Percentiles rank a stretch among this genome's conserved stretches.
phyloP scores from a whole-genome alignment of 1,139 yeast genomes.

The Pichia sp. region DNA sequence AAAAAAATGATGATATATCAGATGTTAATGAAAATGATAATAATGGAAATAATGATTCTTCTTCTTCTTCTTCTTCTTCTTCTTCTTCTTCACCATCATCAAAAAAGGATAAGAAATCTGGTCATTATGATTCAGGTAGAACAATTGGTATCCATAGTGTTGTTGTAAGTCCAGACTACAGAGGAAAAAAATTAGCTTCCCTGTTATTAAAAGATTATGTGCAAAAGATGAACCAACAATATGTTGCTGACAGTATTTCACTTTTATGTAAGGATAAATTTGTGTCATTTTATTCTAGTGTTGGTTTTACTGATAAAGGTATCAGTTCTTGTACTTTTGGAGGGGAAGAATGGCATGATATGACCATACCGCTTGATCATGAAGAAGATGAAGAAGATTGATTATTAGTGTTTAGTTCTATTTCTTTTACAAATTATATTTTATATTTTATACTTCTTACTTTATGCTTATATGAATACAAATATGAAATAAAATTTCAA shows the following conservation, averaged over 20 bases:
- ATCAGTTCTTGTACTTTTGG: slow-evolving; percentile 54
- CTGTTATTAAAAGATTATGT: slow-evolving; percentile 81
- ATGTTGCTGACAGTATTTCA: slow-evolving; percentile 72
- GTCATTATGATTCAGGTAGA: slow-evolving; percentile 72
- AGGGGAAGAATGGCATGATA: slow-evolving; percentile 59
- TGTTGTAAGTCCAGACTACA: slow-evolving; percentile 72
- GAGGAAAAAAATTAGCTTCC: slow-evolving; percentile 77
- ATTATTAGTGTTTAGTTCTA: not conserved
- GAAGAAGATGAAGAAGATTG: slow-evolving; percentile 42
- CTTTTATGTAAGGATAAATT: slow-evolving; percentile 67
- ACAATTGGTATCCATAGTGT: slow-evolving; percentile 79
- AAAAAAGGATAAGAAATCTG: slow-evolving; percentile 31
- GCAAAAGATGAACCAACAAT: slow-evolving; percentile 83
- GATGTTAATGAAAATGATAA: not conserved
- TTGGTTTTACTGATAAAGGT: slow-evolving; percentile 70
- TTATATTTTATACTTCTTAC: too few relatives aligned
- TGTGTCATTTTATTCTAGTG: slow-evolving; percentile 69
- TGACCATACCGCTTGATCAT: slow-evolving; percentile 56
- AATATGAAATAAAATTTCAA: too few relatives aligned
- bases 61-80: too few relatives aligned
- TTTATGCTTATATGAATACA: too few relatives aligned
- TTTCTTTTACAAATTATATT: too few relatives aligned
- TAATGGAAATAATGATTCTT: not conserved
- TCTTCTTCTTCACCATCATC: not conserved
- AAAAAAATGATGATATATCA: slow-evolving; percentile 15